phyloP scores from a whole-genome alignment of 495 filamentous ascomycete species.

The Aspergillus hancockii region DNA sequence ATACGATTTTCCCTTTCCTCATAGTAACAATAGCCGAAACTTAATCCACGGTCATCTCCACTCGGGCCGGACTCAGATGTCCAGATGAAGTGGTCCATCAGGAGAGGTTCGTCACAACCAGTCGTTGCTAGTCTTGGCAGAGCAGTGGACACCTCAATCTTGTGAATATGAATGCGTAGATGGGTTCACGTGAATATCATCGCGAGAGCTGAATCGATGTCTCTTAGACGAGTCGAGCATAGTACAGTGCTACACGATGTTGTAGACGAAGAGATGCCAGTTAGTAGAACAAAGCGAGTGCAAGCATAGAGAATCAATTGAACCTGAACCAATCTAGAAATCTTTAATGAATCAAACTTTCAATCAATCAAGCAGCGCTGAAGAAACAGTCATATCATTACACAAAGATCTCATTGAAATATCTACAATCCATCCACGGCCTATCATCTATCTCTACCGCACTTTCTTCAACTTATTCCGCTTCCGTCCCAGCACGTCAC shows the following conservation, averaged over 20 bases:
- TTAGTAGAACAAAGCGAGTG: background rate
- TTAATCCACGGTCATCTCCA: background rate
- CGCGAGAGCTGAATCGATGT: background rate
- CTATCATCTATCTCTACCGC: conserved; percentile 25
- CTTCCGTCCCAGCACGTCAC: conserved; percentile 66
- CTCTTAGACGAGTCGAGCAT: background rate
- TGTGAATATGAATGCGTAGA: background rate
- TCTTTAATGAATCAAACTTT: background rate
- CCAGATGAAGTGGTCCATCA: background rate
- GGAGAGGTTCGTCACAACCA: background rate
- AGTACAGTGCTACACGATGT: background rate
- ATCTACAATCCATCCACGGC: background rate
- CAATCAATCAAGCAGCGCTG: background rate
- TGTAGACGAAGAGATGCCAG: background rate
- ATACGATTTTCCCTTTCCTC: conserved; percentile 2
- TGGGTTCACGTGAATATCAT: background rate
- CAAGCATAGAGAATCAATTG: no score
- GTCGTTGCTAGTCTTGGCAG: background rate
- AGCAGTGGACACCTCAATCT: background rate
- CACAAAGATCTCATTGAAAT: background rate
- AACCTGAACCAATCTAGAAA: no score
- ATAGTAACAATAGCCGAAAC: conserved; percentile 5
- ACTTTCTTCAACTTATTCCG: conserved; percentile 50
- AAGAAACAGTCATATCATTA: background rate
- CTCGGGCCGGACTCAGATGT: background rate